These are phyloP conservation scores for Saccharomycopsis phalli DNA, from an alignment of 1,139 yeast genomes.

Conservation along the genomic window DNA sequence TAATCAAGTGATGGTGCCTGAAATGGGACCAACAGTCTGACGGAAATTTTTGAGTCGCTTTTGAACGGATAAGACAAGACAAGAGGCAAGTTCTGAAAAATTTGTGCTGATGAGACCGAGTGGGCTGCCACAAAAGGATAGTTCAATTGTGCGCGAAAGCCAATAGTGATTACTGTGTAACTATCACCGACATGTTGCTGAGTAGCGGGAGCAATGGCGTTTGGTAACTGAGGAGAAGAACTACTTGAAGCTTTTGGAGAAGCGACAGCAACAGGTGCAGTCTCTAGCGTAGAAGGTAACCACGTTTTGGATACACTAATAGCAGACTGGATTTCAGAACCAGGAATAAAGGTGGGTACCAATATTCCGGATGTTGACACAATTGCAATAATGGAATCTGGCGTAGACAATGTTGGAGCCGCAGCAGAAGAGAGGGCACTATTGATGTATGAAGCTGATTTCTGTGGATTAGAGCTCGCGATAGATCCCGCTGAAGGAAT, in stretches of 20 bases:
- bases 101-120: constrained; percentile 65
- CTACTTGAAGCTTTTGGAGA: constrained; percentile 28
- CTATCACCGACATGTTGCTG: constrained; percentile 27
- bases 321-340: neutral
- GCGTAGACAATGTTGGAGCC: neutral
- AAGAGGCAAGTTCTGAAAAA: constrained; percentile 58
- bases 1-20: constrained; percentile 40
- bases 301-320: neutral
- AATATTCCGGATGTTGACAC: neutral
- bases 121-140: constrained; percentile 64
- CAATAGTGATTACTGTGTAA: constrained; percentile 53
- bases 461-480: too few species aligned
- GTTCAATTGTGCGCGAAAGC: constrained; percentile 58
- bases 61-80: constrained; percentile 47
- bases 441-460: neutral
- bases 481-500: too few species aligned
- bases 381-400: neutral
- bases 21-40: constrained; percentile 57
- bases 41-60: constrained; percentile 34
- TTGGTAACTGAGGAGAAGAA: constrained; percentile 49
- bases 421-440: constrained; percentile 1
- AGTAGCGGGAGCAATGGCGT: constrained; percentile 50
- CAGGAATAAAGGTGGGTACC: neutral
- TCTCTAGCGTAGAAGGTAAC: neutral
- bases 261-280: constrained; percentile 23